Evolutionary conservation across 768 basidiomycete genomes (phyloP).

Genomic region (Hemileccinum rubropunctum): DNA sequence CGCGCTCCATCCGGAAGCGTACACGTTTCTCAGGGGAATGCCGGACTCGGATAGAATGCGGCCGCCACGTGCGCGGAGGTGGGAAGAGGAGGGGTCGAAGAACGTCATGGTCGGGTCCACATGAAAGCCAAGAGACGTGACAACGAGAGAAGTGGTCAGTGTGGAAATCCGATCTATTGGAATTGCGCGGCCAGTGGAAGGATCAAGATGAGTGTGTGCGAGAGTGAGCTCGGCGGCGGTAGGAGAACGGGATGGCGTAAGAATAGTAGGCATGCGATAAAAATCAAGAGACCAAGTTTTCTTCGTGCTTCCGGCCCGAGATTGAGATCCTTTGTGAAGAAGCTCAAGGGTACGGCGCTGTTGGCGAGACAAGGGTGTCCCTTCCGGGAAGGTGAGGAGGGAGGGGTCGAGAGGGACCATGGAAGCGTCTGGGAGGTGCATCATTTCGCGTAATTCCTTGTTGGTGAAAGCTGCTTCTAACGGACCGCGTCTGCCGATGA

Average conservation of each 20-base stretch:
- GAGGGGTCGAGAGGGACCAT: constrained; percentile 59
- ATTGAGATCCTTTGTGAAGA: constrained; percentile 60
- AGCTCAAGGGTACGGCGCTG: constrained; percentile 67
- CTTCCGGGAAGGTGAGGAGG: constrained; percentile 39
- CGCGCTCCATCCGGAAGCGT: constrained; percentile 93
- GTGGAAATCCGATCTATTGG: constrained; percentile 53
- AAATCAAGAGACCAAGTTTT: constrained; percentile 85
- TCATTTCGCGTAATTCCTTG: constrained; percentile 91
- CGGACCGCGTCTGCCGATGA: constrained; percentile 84
- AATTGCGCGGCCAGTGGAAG: constrained; percentile 44
- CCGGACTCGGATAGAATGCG: constrained; percentile 45
- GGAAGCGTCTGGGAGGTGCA: constrained; percentile 55
- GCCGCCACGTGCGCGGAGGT: constrained; percentile 52
- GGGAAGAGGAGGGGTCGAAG: constrained; percentile 54
- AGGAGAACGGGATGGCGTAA: constrained; percentile 29
- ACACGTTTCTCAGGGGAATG: constrained; percentile 55
- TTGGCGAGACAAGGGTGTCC: constrained; percentile 49
- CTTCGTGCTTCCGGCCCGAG: constrained; percentile 42
- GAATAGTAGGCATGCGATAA: constrained; percentile 64
- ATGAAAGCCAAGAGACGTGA: constrained; percentile 87
- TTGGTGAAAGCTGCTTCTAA: constrained; percentile 87
- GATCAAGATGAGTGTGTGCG: constrained; percentile 59
- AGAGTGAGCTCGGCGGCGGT: constrained; percentile 47
- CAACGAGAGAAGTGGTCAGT: constrained; percentile 68
- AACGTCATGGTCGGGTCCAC: constrained; percentile 59